Evolutionary conservation across 2,329 filamentous ascomycete genomes (phyloP).

Genomic region (Massarina eburnea): DNA sequence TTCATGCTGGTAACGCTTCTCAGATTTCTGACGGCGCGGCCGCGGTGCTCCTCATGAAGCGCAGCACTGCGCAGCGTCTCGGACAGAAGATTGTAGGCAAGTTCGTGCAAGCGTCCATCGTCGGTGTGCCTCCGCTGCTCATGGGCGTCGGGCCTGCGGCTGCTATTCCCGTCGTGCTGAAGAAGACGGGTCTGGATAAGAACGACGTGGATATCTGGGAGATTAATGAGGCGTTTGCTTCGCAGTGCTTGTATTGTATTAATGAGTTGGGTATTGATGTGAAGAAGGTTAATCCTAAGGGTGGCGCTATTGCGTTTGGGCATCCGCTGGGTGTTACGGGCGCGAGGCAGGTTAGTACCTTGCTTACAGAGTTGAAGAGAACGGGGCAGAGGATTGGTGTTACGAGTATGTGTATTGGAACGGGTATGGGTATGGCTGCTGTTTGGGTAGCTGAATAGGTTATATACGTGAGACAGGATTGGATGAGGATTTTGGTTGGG

Average conservation of each 20-base stretch:
- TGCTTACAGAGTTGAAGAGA: constrained; percentile 86
- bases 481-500: no score
- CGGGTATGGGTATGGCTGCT: constrained; percentile 94
- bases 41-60: constrained; percentile 93
- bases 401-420: constrained; percentile 95
- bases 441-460: constrained; percentile 92
- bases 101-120: constrained; percentile 81
- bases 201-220: constrained; percentile 93
- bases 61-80: constrained; percentile 82
- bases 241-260: constrained; percentile 90
- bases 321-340: constrained; percentile 95
- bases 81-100: constrained; percentile 90
- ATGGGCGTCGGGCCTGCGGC: constrained; percentile 97
- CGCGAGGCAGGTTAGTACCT: constrained; percentile 86
- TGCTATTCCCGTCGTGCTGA: constrained; percentile 88
- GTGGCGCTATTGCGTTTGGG: constrained; percentile 92
- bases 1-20: constrained; percentile 94
- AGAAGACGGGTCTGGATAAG: constrained; percentile 81
- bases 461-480: no score
- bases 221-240: constrained; percentile 99
- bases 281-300: constrained; percentile 96
- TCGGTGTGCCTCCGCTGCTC: constrained; percentile 86
- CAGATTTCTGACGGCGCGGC: constrained; percentile 94
- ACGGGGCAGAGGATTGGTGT: constrained; percentile 84
- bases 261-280: constrained; percentile 80